phyloP scores from a whole-genome alignment of 257 asterid genomes.

The Nemophila menziesii region DNA sequence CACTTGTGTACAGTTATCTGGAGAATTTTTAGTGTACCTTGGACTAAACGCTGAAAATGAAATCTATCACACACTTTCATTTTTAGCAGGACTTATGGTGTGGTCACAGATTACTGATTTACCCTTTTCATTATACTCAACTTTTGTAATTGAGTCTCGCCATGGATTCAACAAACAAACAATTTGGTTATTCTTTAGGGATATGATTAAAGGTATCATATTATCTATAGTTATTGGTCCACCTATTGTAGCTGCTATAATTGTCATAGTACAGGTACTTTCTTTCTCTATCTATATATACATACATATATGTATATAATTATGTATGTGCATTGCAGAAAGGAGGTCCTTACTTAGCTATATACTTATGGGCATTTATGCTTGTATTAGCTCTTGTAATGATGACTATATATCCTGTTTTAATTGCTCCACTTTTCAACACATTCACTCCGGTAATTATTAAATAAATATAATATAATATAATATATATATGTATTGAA shows the following conservation, averaged over 20 bases:
- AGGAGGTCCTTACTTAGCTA: slow-evolving; percentile 98
- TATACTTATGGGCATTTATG: slow-evolving; percentile 92
- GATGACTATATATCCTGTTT: slow-evolving; percentile 90
- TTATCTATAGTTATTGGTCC: slow-evolving; percentile 72
- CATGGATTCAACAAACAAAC: slow-evolving; percentile 91
- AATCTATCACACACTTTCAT: slow-evolving; percentile 69
- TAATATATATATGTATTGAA: neutral
- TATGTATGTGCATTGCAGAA: slow-evolving; percentile 39
- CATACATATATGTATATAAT: no score
- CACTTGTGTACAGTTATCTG: slow-evolving; percentile 51
- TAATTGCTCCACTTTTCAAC: slow-evolving; percentile 98
- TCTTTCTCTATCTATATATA: no score
- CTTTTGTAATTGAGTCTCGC: slow-evolving; percentile 89
- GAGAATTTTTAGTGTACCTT: slow-evolving; percentile 47
- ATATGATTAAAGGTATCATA: slow-evolving; percentile 72
- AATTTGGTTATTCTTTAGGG: slow-evolving; percentile 68
- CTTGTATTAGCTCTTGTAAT: slow-evolving; percentile 70
- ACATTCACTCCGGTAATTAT: slow-evolving; percentile 83
- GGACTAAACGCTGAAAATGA: slow-evolving; percentile 76
- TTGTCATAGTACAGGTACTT: slow-evolving; percentile 78
- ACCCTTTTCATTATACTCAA: slow-evolving; percentile 88
- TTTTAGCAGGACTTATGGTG: slow-evolving; percentile 84
- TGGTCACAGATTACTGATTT: slow-evolving; percentile 97
- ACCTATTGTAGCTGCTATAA: slow-evolving; percentile 94
- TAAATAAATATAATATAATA: neutral